Evolutionary conservation across 345 rosid species (phyloP), one percentile per base, ranked within the genome.

Genomic region (rapeseed (Brassica napus)): DNA sequence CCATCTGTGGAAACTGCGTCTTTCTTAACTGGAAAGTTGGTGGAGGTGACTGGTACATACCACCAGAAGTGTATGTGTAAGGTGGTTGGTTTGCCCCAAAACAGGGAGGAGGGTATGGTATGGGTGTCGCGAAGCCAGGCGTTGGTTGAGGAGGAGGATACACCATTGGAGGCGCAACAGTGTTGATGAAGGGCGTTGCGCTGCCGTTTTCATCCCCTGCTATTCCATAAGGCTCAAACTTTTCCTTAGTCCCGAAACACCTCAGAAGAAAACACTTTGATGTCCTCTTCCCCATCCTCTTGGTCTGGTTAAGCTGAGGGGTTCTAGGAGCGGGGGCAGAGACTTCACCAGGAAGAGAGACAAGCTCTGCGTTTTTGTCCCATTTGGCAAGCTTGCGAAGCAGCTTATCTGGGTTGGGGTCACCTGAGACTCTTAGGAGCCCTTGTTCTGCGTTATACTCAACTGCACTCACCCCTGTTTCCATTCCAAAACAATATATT

Each of bases 61-160:
- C 62, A 47, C 26, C 62, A 47, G 37, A 61, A 61, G 18, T 52
- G 58, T 52, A 52, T 52, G 58, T n/a, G 58, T 52, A 52, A 15
- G 58, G 58, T 54, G 60, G 60, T 31, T 21, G 71, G 23, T 37
- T 34, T n/a, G 28, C 30, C 2, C 42, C 65, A 37, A 55, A 68
- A 67, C 1, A 74, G 8, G 77, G 79, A 68, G 73, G 79, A 58
- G 79, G 79, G 68, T 76, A 76, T 39, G 79, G 68, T 10, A 76
- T 31, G 0, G 79, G 72, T 18, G 78, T 35, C 5, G 55, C 6
- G 12, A 75, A 75, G 65, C 65, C 71, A 66, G 72, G 8, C 30
- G 26, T 9, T 42, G 60, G 47, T 58, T 31, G 79, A 28, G 79
- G 73, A 54, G 78, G 78, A 68, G 79, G 79, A 42, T 76, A 68